These are phyloP conservation scores for Barnettozyma californica DNA, from an alignment of 805 yeast genomes.

Conservation along the genomic window DNA sequence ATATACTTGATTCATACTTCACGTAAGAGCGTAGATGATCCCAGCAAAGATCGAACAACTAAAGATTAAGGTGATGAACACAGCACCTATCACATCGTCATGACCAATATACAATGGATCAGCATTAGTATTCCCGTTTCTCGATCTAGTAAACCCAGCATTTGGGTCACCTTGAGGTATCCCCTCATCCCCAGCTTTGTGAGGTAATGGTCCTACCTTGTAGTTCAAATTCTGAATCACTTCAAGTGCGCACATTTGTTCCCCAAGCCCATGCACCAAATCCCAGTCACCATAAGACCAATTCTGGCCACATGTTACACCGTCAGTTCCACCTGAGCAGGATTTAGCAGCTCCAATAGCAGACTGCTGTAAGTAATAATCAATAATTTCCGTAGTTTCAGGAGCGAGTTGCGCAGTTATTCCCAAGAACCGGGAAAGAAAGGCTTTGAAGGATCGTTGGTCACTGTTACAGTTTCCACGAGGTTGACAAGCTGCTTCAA, in stretches of 20 bases:
- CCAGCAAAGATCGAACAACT: slow-evolving; percentile 39
- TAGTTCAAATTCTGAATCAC: slow-evolving; percentile 39
- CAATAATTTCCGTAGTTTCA: slow-evolving; percentile 29
- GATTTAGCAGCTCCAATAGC: slow-evolving; percentile 73
- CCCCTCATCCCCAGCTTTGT: slow-evolving; percentile 61
- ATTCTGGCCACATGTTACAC: slow-evolving; percentile 81
- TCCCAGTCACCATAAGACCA: slow-evolving; percentile 76
- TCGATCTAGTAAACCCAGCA: slow-evolving; percentile 43
- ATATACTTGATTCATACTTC: not conserved
- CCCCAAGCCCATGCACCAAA: slow-evolving; percentile 76
- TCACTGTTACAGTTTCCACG: slow-evolving; percentile 65
- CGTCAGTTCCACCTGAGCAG: slow-evolving; percentile 85
- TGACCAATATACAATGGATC: slow-evolving; percentile 40
- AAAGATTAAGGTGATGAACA: slow-evolving; percentile 54
- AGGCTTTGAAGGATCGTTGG: slow-evolving; percentile 90
- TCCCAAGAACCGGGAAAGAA: slow-evolving; percentile 69
- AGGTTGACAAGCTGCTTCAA: slow-evolving; percentile 81
- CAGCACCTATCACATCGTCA: slow-evolving; percentile 51
- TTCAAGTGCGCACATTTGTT: slow-evolving; percentile 85
- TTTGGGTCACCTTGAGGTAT: slow-evolving; percentile 60
- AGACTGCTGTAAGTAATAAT: slow-evolving; percentile 36
- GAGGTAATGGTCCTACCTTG: slow-evolving; percentile 46
- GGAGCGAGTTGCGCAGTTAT: slow-evolving; percentile 71
- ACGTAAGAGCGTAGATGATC: not conserved
- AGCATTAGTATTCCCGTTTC: slow-evolving; percentile 18